Evolutionary conservation across 495 filamentous ascomycete species (phyloP), one percentile per base, ranked within the genome.

Genomic region (Aspergillus haitiensis): DNA sequence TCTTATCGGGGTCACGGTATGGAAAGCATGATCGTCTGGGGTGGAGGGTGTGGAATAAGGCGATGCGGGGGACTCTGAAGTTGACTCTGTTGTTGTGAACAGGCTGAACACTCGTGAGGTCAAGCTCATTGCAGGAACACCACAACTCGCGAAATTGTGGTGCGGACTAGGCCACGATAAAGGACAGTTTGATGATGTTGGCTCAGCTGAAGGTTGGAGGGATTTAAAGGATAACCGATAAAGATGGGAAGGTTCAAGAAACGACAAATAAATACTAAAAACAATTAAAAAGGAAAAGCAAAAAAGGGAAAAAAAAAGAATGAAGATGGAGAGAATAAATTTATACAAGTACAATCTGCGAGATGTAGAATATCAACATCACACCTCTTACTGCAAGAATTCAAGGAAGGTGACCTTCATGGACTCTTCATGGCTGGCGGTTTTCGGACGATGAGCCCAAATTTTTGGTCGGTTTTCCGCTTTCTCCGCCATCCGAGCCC

Each of bases 51-150:
- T 52, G 33, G 62, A 39, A 49, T 35, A 50, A 10, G 55, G 49
- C 7, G 65, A 54, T 40, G 60, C 18, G 33, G 63, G 35, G 6
- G 65, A 57, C 37, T 71, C 67, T 45, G 68, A 52, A 59, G 72
- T 61, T 27, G 73, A 61, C 62, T 67, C 69, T 64, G 75, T 70
- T 67, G 73, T 70, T 61, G 73, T 65, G 62, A 78, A 78, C 69
- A 78, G 68, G 61, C 70, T 67, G 66, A 72, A 72, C 49, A 78
- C 71, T 64, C 75, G 74, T 68, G 73, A 75, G 61, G 75, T 74
- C 69, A 76, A 66, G 69, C 75, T 78, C 76, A 78, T 78, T 70
- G 72, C 76, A 78, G 70, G 64, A 67, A 69, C 59, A 68, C 67
- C 70, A 63, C 59, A 69, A 61, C 65, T 74, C 67, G 69, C 63